Conservation (phyloP, 2,329 filamentous ascomycete genomes). For the Pseudogymnoascus verrucosus region DNA sequence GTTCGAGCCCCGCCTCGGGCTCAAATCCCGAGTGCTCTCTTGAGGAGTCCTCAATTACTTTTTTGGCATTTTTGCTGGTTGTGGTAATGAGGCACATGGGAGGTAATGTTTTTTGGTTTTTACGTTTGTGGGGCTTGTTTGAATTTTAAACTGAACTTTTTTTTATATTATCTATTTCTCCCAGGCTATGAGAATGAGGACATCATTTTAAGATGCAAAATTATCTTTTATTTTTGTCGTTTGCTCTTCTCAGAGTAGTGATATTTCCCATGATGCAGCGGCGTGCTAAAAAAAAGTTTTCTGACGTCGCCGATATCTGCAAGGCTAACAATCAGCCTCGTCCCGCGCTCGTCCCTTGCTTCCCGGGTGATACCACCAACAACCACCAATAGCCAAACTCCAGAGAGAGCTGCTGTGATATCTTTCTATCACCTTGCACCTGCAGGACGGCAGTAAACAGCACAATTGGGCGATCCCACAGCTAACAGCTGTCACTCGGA, state of each 20-base stretch:
- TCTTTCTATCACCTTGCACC: background rate
- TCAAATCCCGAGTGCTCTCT: conserved; percentile 3
- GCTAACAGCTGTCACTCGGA: background rate
- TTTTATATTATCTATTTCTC: background rate
- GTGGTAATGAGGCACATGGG: background rate
- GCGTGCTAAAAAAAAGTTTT: conserved; percentile 5
- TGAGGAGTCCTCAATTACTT: background rate
- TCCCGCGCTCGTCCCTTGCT: background rate
- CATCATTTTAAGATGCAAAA: background rate
- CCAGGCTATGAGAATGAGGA: no score
- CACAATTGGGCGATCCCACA: background rate
- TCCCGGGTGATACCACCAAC: background rate
- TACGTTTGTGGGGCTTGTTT: background rate
- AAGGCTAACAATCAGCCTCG: background rate
- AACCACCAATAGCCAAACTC: background rate
- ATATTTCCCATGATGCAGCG: background rate
- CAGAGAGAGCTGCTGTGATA: background rate
- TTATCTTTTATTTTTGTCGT: background rate
- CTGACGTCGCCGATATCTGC: background rate
- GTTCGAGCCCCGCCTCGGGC: conserved; percentile 7
- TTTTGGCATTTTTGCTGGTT: background rate
- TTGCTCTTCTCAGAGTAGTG: background rate
- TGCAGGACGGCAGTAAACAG: background rate
- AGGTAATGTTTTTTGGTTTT: background rate
- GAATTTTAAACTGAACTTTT: background rate